phyloP scores from a whole-genome alignment of 169 alveolate genomes.

The Babesia divergens region DNA sequence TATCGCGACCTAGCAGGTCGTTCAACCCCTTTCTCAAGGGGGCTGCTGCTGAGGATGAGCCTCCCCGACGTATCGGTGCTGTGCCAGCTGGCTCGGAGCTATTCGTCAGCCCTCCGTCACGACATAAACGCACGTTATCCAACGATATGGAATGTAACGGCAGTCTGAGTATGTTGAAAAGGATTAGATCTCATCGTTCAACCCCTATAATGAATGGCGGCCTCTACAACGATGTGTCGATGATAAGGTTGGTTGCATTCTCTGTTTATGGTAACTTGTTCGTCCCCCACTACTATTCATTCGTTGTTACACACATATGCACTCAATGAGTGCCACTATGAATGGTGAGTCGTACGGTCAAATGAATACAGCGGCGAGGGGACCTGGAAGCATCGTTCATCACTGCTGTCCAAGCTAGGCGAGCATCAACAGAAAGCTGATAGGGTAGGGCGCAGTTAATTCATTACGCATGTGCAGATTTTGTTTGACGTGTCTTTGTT shows the following conservation, averaged over 20 bases:
- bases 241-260: slow-evolving; percentile 3
- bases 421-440: slow-evolving; percentile 26
- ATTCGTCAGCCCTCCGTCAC: not conserved
- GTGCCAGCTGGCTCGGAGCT: not conserved
- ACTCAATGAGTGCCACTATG: too few relatives aligned
- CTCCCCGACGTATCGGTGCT: not conserved
- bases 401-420: not conserved
- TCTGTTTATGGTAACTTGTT: too few relatives aligned
- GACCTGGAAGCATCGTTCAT: slow-evolving; percentile 2
- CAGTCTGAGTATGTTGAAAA: not conserved
- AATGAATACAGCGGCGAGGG: slow-evolving; percentile 4
- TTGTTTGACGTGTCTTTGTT: not conserved
- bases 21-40: slow-evolving; percentile 11
- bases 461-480: not conserved
- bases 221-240: not conserved
- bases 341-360: too few relatives aligned
- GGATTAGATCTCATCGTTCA: not conserved
- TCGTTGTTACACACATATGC: too few relatives aligned
- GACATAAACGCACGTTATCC: not conserved
- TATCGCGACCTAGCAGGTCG: slow-evolving; percentile 3
- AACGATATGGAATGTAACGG: not conserved
- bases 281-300: too few relatives aligned
- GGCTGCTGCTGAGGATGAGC: not conserved
- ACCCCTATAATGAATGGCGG: not conserved
- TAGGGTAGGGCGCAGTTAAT: not conserved